Percentiles rank a stretch among this genome's conserved stretches.
Evolutionary conservation across 2,329 filamentous ascomycete species (phyloP).

Genomic region (Fusarium devonianum): DNA sequence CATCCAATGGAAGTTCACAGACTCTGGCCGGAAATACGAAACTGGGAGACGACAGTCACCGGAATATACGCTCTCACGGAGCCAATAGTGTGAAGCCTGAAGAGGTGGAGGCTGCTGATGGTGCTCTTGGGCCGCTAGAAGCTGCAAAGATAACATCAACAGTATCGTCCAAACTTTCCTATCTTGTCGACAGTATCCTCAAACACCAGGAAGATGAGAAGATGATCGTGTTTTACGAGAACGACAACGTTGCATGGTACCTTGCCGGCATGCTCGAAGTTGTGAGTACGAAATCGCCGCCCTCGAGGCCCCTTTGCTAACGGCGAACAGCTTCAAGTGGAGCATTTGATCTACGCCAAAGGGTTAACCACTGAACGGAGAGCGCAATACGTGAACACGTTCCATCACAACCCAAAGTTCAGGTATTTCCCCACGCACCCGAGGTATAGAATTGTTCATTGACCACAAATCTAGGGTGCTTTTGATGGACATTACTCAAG

Average conservation of each 20-base stretch:
- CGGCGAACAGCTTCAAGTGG: conserved; percentile 57
- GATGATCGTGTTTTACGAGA: conserved; percentile 91
- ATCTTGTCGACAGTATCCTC: conserved; percentile 77
- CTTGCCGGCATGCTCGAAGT: conserved; percentile 83
- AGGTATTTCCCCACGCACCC: conserved; percentile 46
- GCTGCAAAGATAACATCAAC: conserved; percentile 76
- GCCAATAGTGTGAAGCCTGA: conserved; percentile 37
- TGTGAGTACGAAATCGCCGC: conserved; percentile 46
- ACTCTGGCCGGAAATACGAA: conserved; percentile 54
- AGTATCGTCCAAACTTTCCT: conserved; percentile 85
- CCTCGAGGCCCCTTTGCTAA: conserved; percentile 8
- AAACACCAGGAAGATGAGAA: conserved; percentile 76
- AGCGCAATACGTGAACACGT: conserved; percentile 78
- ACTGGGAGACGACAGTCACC: conserved; percentile 48
- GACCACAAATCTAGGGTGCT: conserved; percentile 64
- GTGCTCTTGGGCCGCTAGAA: conserved; percentile 57
- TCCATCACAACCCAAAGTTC: conserved; percentile 73
- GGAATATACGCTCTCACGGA: conserved; percentile 45
- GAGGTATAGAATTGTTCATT: background rate
- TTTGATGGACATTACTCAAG: conserved; percentile 90
- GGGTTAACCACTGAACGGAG: conserved; percentile 66
- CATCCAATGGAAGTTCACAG: conserved; percentile 28
- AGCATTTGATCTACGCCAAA: conserved; percentile 73
- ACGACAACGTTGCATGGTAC: conserved; percentile 86
- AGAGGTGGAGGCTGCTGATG: conserved; percentile 28